Percentiles rank a stretch among this genome's conserved stretches.
phyloP scores from a whole-genome alignment of 306 rosid genomes.

The Glycine latifolia region DNA sequence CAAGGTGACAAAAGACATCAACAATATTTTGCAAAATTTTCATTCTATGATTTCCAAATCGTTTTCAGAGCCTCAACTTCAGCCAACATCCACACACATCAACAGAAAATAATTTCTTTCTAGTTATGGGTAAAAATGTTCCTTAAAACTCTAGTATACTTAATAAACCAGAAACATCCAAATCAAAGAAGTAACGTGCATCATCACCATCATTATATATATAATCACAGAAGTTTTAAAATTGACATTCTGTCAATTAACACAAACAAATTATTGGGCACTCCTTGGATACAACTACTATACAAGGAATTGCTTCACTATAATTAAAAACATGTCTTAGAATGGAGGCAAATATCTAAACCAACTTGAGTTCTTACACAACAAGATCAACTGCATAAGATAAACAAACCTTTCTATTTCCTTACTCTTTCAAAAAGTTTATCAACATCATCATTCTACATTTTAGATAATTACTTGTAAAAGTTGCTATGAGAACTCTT shows the following conservation, averaged over 20 bases:
- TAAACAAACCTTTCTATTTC: slow-evolving; percentile 28
- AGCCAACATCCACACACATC: neutral
- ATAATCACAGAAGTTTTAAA: neutral
- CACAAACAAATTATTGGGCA: slow-evolving; percentile 3
- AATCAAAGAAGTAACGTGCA: neutral
- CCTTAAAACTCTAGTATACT: neutral
- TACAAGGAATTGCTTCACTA: slow-evolving; percentile 5
- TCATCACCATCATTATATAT: neutral
- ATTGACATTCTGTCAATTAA: slow-evolving; percentile 2
- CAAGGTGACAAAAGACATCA: neutral
- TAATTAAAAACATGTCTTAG: neutral
- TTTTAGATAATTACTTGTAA: slow-evolving; percentile 29
- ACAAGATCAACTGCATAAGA: slow-evolving; percentile 16
- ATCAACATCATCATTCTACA: slow-evolving; percentile 39
- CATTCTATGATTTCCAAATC: neutral
- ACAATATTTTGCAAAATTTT: neutral
- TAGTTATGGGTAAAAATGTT: neutral
- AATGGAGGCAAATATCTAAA: slow-evolving; percentile 2
- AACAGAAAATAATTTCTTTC: neutral
- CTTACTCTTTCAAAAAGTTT: slow-evolving; percentile 34
- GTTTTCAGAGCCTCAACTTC: neutral
- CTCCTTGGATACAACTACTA: slow-evolving; percentile 10
- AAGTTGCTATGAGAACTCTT: slow-evolving; percentile 22
- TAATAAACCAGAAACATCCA: neutral
- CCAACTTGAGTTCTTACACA: slow-evolving; percentile 30